phyloP scores from a whole-genome alignment of 2,329 filamentous ascomycete genomes.

The Amesomyces nigricolor region DNA sequence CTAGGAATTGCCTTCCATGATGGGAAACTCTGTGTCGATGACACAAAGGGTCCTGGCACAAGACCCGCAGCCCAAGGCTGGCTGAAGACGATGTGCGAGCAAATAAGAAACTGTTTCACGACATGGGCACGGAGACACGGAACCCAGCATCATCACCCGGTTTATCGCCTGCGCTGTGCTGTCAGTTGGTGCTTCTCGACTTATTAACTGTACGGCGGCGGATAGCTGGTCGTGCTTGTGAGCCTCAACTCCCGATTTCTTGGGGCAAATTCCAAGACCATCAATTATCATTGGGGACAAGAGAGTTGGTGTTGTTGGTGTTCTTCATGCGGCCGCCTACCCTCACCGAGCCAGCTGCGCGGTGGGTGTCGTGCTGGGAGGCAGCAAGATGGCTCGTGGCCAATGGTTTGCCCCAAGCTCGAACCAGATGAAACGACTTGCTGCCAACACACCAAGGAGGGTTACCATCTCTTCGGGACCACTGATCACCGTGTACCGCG shows the following conservation, averaged over 20 bases:
- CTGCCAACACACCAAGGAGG: constrained; percentile 28
- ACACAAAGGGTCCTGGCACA: neutral
- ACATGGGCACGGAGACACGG: neutral
- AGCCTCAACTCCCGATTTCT: no score
- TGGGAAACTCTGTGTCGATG: neutral
- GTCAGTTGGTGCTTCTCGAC: no score
- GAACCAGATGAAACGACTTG: constrained; percentile 23
- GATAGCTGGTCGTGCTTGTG: no score
- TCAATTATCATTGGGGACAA: neutral
- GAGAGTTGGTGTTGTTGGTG: constrained; percentile 5
- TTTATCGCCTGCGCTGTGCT: neutral
- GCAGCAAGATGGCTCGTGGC: constrained; percentile 11
- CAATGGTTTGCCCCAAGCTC: constrained; percentile 17
- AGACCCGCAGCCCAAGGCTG: neutral
- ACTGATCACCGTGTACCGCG: constrained; percentile 2
- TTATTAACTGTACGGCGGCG: no score
- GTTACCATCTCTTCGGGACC: constrained; percentile 13
- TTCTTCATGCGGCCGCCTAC: constrained; percentile 7
- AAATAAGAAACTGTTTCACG: neutral
- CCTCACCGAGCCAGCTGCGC: constrained; percentile 9
- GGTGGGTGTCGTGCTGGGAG: neutral
- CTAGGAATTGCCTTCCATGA: neutral
- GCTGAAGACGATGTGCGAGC: neutral
- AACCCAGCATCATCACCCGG: neutral
- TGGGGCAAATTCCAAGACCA: no score